These are phyloP conservation scores for Clathrospora elynae DNA, from an alignment of 2,329 filamentous ascomycete species.

Conservation along the genomic window DNA sequence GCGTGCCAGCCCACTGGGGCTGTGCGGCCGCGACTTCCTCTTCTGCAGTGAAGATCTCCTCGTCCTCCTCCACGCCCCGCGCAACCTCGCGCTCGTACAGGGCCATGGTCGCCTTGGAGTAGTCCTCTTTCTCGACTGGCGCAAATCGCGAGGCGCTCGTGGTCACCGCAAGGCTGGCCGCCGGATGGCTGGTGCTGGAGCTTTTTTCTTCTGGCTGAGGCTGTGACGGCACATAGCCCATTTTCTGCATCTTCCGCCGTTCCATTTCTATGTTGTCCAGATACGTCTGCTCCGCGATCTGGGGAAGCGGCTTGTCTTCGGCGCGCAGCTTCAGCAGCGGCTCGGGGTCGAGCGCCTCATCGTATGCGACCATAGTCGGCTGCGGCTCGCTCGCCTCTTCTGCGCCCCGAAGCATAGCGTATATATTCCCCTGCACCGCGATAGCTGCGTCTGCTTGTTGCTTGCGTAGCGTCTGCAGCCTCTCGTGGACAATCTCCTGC, in stretches of 20 bases:
- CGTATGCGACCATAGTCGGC: conserved; percentile 36
- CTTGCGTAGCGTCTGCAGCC: conserved; percentile 68
- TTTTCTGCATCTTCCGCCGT: conserved; percentile 65
- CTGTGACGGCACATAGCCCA: conserved; percentile 69
- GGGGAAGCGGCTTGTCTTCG: conserved; percentile 66
- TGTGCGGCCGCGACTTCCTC: conserved; percentile 72
- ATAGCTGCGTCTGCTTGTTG: conserved; percentile 71
- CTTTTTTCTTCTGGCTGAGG: conserved; percentile 47
- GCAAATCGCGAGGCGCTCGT: conserved; percentile 72
- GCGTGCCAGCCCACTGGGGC: conserved; percentile 81
- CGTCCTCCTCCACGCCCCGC: conserved; percentile 86
- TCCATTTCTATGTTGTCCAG: conserved; percentile 62
- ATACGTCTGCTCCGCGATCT: conserved; percentile 64
- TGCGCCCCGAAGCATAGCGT: conserved; percentile 48
- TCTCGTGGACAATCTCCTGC: conserved; percentile 72
- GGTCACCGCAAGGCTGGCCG: conserved; percentile 52
- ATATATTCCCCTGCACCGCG: conserved; percentile 59
- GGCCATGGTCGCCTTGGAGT: conserved; percentile 83
- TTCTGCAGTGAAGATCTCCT: conserved; percentile 93
- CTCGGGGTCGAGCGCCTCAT: conserved; percentile 64
- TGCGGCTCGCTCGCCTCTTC: conserved; percentile 7
- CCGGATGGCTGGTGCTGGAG: conserved; percentile 34
- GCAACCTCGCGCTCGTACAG: conserved; percentile 93
- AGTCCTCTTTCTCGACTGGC: conserved; percentile 72
- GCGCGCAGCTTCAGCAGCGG: conserved; percentile 66